Base-by-base conservation (phyloP, 495 filamentous ascomycete species). In the Darksidea phi region DNA sequence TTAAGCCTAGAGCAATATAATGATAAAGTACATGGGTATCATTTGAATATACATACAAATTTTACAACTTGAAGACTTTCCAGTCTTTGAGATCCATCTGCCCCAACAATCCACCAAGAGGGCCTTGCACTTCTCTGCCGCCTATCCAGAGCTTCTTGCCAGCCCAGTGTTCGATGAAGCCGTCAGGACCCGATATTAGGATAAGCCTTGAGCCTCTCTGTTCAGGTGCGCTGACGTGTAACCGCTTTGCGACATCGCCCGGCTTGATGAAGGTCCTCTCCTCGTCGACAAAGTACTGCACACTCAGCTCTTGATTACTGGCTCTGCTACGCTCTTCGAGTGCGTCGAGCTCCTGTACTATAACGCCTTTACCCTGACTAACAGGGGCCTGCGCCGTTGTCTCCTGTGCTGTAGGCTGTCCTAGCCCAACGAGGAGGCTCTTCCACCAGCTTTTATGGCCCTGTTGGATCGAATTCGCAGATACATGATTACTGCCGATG, bases 101-200 rank as follows among this genome's bases (percentile, higher is more conserved):
- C 24, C 74, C 73, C 18, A 87, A 73, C 8, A 85, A 66, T 7
- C 84, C 84, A 21, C 76, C 77, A 6, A 86, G 61, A 11, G 78
- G 78, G 49, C 52, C 93, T 67, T 93, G 88, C 17, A 79, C 74
- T 75, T 96, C 88, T 64, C 76, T 75, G 6, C 91, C 90, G 48
- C 78, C 77, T 3, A 79, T 79, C 84, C 86, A 92, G 1, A 78
- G 70, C 73, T 95, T 96, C 4, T 82, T 79, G 5, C 93, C 93
- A 6, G 88, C 88, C 75, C 87, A 87, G 64, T 85, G 80, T 24
- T 78, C 79, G 47, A 97, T 81, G 75, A 97, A 98, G 15, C 94
- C 92, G 42, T 94, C 89, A 0, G 94, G 92, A 0, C 94, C 94
- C 1, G 90, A 92, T 4, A 97, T 77, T 48, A 95, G 74, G 25